Evolutionary conservation across 495 filamentous ascomycete species (phyloP), one percentile per base, ranked within the genome.

Genomic region (Neurospora sp.): DNA sequence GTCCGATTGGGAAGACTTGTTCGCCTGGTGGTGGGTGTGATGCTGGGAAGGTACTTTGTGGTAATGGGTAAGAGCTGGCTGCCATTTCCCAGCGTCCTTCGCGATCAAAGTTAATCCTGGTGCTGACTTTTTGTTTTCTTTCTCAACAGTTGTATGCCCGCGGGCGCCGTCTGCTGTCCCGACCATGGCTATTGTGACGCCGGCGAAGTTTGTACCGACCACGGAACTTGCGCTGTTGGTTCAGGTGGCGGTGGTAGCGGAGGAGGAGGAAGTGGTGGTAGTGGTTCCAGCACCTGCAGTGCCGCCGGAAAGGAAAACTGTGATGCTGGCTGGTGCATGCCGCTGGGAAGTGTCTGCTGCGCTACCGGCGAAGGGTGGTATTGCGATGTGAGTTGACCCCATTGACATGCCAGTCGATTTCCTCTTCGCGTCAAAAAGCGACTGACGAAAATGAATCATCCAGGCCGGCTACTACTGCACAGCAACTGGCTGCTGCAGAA

Each of bases 131-230:
- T 18, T n/a, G 27, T 20, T 18, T 20, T 72, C 14, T 31, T 31
- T 12, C 23, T 38, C 6, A 16, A 40, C 72, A 75, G 73, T 5
- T 79, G 77, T 70, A 79, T 79, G 72, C 77, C 77, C n/a, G 42
- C 39, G 2, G 54, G 44, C 39, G 73, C 38, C 31, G 74, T 75
- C 38, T 79, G 77, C 72, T 79, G 76, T 59, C 41, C 72, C n/a
- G 48, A 44, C 35, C 62, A 75, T 38, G 72, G 74, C 41, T 76
- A 79, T 70, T 78, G 78, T 71, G 70, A 78, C 27, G 73, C 73
- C 37, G 73, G 75, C 10, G 54, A 76, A 35, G 18, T 14, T 12
- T 78, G 76, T 71, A 74, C 70, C 6, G 11, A 39, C 37, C 27
- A 69, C n/a, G 18, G 35, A 42, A 71, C 38, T 3, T 76, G 76